phyloP scores from a whole-genome alignment of 1,284 basidiomycete genomes.

The Pyrrhoderma noxium region DNA sequence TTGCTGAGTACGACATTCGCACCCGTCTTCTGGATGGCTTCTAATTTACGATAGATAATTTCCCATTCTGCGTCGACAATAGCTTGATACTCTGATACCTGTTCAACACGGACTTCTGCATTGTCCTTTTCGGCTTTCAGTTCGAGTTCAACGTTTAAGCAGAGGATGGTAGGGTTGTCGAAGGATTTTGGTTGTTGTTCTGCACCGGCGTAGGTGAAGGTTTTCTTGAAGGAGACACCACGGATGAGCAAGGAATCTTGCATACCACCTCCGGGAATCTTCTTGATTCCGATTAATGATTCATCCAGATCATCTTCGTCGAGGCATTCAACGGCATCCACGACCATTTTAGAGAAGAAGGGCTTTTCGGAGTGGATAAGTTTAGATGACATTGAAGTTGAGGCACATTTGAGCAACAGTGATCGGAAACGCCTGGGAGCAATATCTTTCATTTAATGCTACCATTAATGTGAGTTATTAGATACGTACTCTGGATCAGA shows the following conservation, averaged over 20 bases:
- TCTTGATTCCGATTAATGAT: constrained; percentile 96
- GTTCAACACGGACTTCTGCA: constrained; percentile 95
- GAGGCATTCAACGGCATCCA: constrained; percentile 89
- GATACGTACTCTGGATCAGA: constrained; percentile 75
- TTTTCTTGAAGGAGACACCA: constrained; percentile 99
- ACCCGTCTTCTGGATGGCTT: constrained; percentile 93
- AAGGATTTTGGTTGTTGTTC: constrained; percentile 99
- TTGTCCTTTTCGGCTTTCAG: constrained; percentile 99
- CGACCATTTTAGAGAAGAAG: constrained; percentile 99
- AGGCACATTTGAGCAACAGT: constrained; percentile 91
- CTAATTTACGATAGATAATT: constrained; percentile 97
- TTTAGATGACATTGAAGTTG: constrained; percentile 99
- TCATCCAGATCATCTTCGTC: constrained; percentile 95
- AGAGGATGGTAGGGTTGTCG: constrained; percentile 83
- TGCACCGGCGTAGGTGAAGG: constrained; percentile 98
- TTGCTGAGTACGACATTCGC: constrained; percentile 98
- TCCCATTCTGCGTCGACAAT: constrained; percentile 99
- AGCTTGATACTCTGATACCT: constrained; percentile 96
- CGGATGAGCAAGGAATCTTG: constrained; percentile 87
- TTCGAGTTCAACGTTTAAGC: constrained; percentile 97
- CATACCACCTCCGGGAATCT: constrained; percentile 98
- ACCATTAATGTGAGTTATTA: background rate
- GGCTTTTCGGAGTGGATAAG: constrained; percentile 98
- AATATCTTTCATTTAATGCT: background rate
- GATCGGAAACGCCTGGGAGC: constrained; percentile 72